Evolutionary conservation across 805 yeast genomes (phyloP).

Genomic region (Cyberlindnera sargentensis): DNA sequence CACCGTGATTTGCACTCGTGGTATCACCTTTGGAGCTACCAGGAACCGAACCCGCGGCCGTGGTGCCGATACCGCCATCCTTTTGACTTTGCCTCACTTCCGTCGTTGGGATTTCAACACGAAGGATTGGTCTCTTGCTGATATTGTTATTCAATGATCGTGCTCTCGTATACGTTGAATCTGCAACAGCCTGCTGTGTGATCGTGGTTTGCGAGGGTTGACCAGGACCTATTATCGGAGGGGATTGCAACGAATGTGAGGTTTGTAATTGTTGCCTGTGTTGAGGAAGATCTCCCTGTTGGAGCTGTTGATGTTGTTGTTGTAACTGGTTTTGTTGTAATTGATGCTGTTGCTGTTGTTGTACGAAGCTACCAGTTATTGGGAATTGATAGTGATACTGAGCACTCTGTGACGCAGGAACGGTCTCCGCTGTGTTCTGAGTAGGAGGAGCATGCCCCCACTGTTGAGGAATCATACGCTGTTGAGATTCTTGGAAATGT

Average conservation of each 20-base stretch:
- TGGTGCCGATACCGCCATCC: slow-evolving; percentile 12
- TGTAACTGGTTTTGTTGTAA: slow-evolving; percentile 1
- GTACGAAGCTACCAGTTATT: slow-evolving; percentile 3
- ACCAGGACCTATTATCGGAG: neutral
- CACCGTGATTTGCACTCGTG: slow-evolving; percentile 2
- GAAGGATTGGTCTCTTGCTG: slow-evolving; percentile 19
- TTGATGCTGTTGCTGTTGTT: slow-evolving; percentile 6
- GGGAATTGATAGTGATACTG: slow-evolving; percentile 5
- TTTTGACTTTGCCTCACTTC: neutral
- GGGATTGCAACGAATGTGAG: slow-evolving; percentile 3
- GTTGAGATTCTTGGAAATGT: slow-evolving; percentile 2
- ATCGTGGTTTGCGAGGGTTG: neutral
- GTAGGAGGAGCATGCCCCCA: slow-evolving; percentile 9
- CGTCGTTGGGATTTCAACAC: slow-evolving; percentile 22
- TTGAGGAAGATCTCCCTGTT: slow-evolving; percentile 1
- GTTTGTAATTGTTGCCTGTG: slow-evolving; percentile 3
- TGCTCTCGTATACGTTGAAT: slow-evolving; percentile 15
- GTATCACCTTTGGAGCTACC: neutral
- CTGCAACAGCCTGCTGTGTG: neutral
- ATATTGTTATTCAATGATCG: slow-evolving; percentile 19
- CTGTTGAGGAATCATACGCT: slow-evolving; percentile 2
- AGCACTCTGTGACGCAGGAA: slow-evolving; percentile 4
- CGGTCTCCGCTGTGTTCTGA: slow-evolving; percentile 2
- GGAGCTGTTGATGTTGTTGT: slow-evolving; percentile 5
- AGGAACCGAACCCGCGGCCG: neutral